A percentile compares a stretch with the other conserved stretches of the same genome.
Evolutionary conservation across 2,329 filamentous ascomycete genomes (phyloP).

Genomic region (Hymenoscyphus albidus): DNA sequence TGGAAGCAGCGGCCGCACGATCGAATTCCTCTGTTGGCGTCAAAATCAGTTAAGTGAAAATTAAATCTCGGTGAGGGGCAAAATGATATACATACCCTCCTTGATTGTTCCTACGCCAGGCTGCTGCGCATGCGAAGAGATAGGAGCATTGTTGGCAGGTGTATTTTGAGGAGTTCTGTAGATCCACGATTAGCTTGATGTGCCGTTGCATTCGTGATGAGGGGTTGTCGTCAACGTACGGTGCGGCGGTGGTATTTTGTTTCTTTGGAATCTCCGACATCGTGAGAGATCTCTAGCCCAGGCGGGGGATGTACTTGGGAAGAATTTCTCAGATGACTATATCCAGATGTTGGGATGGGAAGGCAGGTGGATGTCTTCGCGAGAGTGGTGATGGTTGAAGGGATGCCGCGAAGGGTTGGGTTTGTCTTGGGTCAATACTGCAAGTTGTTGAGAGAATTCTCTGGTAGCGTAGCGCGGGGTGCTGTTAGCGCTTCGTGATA

Average conservation of each 20-base stretch:
- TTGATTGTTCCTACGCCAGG: conserved; percentile 92
- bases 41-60: conserved; percentile 22
- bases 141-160: conserved; percentile 89
- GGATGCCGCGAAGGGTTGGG: background rate
- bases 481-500: conserved; percentile 1
- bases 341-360: conserved; percentile 9
- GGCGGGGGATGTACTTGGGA: conserved; percentile 1
- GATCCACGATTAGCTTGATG: conserved; percentile 26
- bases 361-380: conserved; percentile 1
- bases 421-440: conserved; percentile 5
- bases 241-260: conserved; percentile 55
- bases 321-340: background rate
- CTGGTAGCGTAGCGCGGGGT: conserved; percentile 11
- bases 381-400: conserved; percentile 3
- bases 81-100: conserved; percentile 67
- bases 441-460: conserved; percentile 15
- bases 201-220: conserved; percentile 13
- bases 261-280: conserved; percentile 65
- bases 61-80: conserved; percentile 31
- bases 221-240: conserved; percentile 47
- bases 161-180: conserved; percentile 96
- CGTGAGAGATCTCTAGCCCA: conserved; percentile 20
- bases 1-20: conserved; percentile 77
- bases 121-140: conserved; percentile 95
- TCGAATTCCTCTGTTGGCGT: conserved; percentile 75